Conservation (phyloP, 805 yeast genomes). For the Candida ponderosae region DNA sequence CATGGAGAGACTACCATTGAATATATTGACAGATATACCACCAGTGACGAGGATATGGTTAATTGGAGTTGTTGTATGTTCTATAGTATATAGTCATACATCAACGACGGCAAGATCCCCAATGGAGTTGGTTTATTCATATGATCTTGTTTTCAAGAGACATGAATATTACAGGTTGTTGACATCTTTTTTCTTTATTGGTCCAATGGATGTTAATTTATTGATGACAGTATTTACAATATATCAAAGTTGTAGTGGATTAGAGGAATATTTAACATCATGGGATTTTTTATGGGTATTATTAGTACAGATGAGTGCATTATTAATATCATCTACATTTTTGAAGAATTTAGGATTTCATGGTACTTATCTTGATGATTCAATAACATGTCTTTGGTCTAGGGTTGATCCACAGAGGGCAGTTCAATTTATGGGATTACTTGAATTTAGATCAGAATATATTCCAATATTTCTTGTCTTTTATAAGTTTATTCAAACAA, state of each 20-base stretch:
- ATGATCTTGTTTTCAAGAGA: conserved; percentile 1
- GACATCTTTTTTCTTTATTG: conserved; percentile 13
- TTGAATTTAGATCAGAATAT: conserved; percentile 11
- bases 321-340: conserved; percentile 6
- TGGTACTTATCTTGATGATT: conserved; percentile 5
- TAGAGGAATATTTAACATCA: conserved; percentile 6
- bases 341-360: conserved; percentile 2
- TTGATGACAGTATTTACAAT: conserved; percentile 4
- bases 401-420: conserved; percentile 12
- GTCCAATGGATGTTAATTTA: conserved; percentile 7
- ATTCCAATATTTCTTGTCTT: conserved; percentile 4
- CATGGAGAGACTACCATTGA: conserved; percentile 16
- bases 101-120: not conserved
- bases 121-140: not conserved
- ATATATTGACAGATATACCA: conserved; percentile 11
- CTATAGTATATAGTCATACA: not conserved
- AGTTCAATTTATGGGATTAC: conserved; percentile 6
- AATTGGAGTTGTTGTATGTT: not conserved
- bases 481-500: not conserved
- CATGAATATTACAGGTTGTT: conserved; percentile 16
- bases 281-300: conserved; percentile 15
- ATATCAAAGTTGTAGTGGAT: conserved; percentile 4
- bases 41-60: conserved; percentile 14
- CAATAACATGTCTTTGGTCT: conserved; percentile 12
- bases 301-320: conserved; percentile 2